Evolutionary conservation across 2,329 filamentous ascomycete genomes (phyloP).

Genomic region (Paraphaeosphaeria minitans): DNA sequence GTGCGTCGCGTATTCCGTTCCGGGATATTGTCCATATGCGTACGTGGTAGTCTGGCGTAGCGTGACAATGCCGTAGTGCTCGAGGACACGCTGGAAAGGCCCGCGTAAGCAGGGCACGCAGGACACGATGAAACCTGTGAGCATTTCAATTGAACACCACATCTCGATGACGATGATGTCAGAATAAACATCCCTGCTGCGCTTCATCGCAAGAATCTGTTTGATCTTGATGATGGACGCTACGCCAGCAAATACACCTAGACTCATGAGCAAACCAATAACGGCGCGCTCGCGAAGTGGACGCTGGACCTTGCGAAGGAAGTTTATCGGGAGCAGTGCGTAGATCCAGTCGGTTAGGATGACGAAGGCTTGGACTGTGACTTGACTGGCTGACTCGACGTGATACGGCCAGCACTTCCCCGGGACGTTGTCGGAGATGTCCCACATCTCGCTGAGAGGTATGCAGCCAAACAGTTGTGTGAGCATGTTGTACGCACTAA

Average conservation of each 20-base stretch:
- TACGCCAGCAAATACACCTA: conserved; percentile 24
- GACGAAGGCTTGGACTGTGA: conserved; percentile 18
- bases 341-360: conserved; percentile 26
- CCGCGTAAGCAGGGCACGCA: conserved; percentile 26
- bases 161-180: conserved; percentile 21
- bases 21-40: conserved; percentile 3
- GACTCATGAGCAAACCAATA: conserved; percentile 24
- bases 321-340: conserved; percentile 24
- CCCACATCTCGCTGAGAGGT: conserved; percentile 23
- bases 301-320: conserved; percentile 25
- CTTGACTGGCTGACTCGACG: conserved; percentile 14
- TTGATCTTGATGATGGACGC: conserved; percentile 25
- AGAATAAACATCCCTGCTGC: conserved; percentile 5
- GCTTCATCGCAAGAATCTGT: background rate
- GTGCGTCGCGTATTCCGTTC: background rate
- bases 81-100: conserved; percentile 23
- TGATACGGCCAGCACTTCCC: conserved; percentile 22
- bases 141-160: conserved; percentile 25
- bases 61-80: conserved; percentile 18
- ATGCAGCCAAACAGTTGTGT: conserved; percentile 22
- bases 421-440: conserved; percentile 10
- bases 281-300: conserved; percentile 25
- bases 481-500: conserved; percentile 22
- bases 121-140: conserved; percentile 23
- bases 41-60: conserved; percentile 11